These are phyloP conservation scores for Sporothrix brunneoviolacea DNA, from an alignment of 2,329 filamentous ascomycete species.

Conservation along the genomic window DNA sequence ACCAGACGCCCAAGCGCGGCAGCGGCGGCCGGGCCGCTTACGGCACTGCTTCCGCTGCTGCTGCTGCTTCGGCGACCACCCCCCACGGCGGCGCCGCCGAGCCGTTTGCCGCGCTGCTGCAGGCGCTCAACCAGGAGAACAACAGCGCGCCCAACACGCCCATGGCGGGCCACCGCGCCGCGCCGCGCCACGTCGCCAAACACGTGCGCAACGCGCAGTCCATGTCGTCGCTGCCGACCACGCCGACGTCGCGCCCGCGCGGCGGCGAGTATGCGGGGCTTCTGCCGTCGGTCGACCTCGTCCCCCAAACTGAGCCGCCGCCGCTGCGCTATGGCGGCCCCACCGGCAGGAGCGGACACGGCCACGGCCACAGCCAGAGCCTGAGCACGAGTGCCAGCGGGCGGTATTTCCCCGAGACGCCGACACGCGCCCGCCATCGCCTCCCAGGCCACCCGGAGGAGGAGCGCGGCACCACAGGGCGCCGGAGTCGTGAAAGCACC, in stretches of 20 bases:
- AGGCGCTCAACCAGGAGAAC: conserved; percentile 72
- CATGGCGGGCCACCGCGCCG: conserved; percentile 37
- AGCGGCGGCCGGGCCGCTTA: conserved; percentile 17
- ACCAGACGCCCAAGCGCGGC: conserved; percentile 40
- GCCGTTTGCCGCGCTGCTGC: conserved; percentile 70
- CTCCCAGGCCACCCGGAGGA: conserved; percentile 15
- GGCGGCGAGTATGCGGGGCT: conserved; percentile 46
- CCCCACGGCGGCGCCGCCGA: conserved; percentile 40
- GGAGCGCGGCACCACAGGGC: conserved; percentile 30
- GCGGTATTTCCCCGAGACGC: conserved; percentile 41
- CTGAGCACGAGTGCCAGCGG: conserved; percentile 11
- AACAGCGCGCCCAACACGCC: conserved; percentile 70
- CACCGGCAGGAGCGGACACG: no score
- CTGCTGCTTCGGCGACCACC: neutral
- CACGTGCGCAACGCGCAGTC: conserved; percentile 75
- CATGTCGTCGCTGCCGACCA: conserved; percentile 76
- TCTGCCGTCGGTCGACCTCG: conserved; percentile 56
- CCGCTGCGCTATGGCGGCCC: conserved; percentile 25
- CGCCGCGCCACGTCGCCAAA: conserved; percentile 45
- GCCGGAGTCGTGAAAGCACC: conserved; percentile 75
- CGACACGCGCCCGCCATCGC: conserved; percentile 23
- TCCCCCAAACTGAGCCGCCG: conserved; percentile 52
- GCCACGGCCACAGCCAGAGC: conserved; percentile 6
- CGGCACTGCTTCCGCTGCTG: neutral
- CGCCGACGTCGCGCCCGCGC: conserved; percentile 52